Conservation (phyloP, 169 alveolate genomes). For the Plasmodium gallinaceum region DNA sequence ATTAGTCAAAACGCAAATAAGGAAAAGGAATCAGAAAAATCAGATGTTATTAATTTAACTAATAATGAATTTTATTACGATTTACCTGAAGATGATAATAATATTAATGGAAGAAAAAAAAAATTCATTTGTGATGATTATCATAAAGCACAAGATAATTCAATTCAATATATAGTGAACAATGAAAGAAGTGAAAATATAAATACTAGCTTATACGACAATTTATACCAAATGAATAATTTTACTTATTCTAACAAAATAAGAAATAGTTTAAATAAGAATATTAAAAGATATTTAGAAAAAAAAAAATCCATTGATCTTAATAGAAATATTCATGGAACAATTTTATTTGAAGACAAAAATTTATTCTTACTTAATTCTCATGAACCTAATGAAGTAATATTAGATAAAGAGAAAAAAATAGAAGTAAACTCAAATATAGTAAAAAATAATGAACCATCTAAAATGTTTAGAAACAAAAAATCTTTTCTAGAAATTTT, state of each 20-base stretch:
- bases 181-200: neutral
- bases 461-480: neutral
- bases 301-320: neutral
- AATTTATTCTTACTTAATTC: neutral
- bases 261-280: slow-evolving; percentile 8
- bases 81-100: slow-evolving; percentile 38
- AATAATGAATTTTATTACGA: slow-evolving; percentile 58
- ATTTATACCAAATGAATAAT: slow-evolving; percentile 11
- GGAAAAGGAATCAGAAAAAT: neutral
- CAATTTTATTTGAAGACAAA: neutral
- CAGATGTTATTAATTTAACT: slow-evolving; percentile 22
- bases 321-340: slow-evolving; percentile 25
- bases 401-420: neutral
- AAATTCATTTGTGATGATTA: slow-evolving; percentile 1
- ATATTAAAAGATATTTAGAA: neutral
- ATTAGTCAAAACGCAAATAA: neutral
- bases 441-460: neutral
- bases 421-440: neutral
- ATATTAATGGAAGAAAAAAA: neutral
- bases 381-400: neutral
- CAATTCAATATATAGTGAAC: neutral
- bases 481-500: neutral
- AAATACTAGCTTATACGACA: slow-evolving; percentile 6
- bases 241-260: neutral
- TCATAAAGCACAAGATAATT: neutral